Percentiles rank a stretch among this genome's conserved stretches.
Conservation (phyloP, 345 rosid genomes). For the Eucalyptus camaldulensis region DNA sequence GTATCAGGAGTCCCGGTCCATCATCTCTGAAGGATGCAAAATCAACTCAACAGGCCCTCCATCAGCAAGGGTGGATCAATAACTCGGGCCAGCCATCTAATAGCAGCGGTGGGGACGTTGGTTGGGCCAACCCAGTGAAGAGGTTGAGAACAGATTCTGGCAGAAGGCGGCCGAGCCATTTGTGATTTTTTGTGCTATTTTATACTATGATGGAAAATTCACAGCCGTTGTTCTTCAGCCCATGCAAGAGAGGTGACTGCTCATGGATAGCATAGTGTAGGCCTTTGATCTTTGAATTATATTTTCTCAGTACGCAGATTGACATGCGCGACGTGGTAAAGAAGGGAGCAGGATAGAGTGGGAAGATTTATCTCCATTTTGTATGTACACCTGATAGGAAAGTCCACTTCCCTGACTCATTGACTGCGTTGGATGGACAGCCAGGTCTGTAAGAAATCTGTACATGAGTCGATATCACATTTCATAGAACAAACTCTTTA, state of each 20-base stretch:
- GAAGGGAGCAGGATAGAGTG: neutral
- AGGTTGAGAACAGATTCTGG: slow-evolving; percentile 90
- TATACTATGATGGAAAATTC: neutral
- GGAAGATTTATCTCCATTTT: neutral
- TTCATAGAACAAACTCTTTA: neutral
- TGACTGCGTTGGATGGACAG: neutral
- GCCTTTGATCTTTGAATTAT: neutral
- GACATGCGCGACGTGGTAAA: neutral
- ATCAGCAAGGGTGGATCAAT: slow-evolving; percentile 73
- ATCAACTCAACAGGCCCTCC: slow-evolving; percentile 23
- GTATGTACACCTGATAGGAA: neutral
- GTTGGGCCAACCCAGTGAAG: slow-evolving; percentile 99
- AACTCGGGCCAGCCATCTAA: slow-evolving; percentile 45
- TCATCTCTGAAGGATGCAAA: slow-evolving; percentile 49
- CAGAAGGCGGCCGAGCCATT: slow-evolving; percentile 85
- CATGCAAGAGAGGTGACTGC: neutral
- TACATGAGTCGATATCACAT: neutral
- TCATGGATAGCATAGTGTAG: neutral
- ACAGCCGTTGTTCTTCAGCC: neutral
- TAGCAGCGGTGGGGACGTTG: slow-evolving; percentile 38
- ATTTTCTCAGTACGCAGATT: neutral
- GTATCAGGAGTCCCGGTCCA: slow-evolving; percentile 40
- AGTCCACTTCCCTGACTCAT: neutral
- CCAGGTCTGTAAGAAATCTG: neutral
- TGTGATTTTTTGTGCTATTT: slow-evolving; percentile 17